Evolutionary conservation across 495 filamentous ascomycete genomes (phyloP).

Genomic region (Daldinia childiae): DNA sequence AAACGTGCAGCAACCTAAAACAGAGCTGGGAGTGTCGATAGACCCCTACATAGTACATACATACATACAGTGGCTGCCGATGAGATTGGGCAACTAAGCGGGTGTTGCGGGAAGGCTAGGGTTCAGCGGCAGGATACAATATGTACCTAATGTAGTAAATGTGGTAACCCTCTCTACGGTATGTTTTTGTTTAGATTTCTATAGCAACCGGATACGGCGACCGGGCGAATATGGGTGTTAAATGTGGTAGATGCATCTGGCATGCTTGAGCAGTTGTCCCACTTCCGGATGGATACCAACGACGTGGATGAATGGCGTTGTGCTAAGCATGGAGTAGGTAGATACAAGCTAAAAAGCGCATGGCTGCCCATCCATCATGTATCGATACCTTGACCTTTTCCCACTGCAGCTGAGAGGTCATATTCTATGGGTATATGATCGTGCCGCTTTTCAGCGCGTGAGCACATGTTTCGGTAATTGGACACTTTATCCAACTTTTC

Average conservation of each 20-base stretch:
- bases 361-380: slow-evolving; percentile 49
- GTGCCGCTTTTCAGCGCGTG: slow-evolving; percentile 27
- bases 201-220: slow-evolving; percentile 32
- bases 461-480: slow-evolving; percentile 35
- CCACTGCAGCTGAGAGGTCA: slow-evolving; percentile 21
- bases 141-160: background rate
- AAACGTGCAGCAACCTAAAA: slow-evolving; percentile 36
- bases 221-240: slow-evolving; percentile 7
- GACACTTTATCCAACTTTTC: slow-evolving; percentile 28
- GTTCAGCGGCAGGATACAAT: slow-evolving; percentile 32
- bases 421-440: slow-evolving; percentile 9
- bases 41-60: slow-evolving; percentile 19
- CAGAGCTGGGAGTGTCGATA: slow-evolving; percentile 38
- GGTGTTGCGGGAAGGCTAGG: slow-evolving; percentile 41
- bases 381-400: slow-evolving; percentile 42
- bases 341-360: slow-evolving; percentile 48
- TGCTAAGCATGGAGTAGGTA: slow-evolving; percentile 24
- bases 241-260: slow-evolving; percentile 40
- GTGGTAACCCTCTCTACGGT: background rate
- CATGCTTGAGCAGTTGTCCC: slow-evolving; percentile 38
- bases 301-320: slow-evolving; percentile 45
- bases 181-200: slow-evolving; percentile 24
- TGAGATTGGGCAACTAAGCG: slow-evolving; percentile 26
- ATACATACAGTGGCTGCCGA: slow-evolving; percentile 26
- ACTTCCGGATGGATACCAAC: slow-evolving; percentile 41